These are phyloP conservation scores for Phymatotrichopsis omnivora DNA, from an alignment of 2,329 filamentous ascomycete species.

Conservation along the genomic window DNA sequence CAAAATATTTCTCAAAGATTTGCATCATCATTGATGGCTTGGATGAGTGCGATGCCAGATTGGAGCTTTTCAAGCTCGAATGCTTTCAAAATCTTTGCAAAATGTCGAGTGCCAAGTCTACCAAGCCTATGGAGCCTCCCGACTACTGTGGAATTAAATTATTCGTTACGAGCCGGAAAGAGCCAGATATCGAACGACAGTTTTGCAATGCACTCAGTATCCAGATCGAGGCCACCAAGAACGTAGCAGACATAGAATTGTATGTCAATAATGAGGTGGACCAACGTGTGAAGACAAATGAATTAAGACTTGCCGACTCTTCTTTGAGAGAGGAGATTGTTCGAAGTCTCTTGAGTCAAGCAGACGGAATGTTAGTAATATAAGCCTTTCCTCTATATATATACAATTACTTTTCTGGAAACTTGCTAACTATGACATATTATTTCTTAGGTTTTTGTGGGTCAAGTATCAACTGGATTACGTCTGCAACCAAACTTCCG, in stretches of 20 bases:
- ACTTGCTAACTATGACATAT: background rate
- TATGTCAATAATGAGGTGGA: conserved; percentile 11
- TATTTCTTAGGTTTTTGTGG: conserved; percentile 19
- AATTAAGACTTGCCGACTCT: background rate
- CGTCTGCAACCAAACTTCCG: conserved; percentile 14
- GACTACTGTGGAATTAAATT: too few relatives aligned
- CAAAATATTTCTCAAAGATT: background rate
- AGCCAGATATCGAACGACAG: conserved; percentile 8
- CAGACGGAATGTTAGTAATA: conserved; percentile 7
- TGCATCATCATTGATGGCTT: conserved; percentile 14
- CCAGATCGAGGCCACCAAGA: conserved; percentile 2
- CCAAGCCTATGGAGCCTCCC: too few relatives aligned
- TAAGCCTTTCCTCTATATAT: background rate
- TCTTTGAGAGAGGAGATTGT: background rate
- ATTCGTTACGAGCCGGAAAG: conserved; percentile 12
- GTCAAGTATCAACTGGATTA: conserved; percentile 19
- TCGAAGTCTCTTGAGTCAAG: background rate
- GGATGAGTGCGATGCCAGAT: conserved; percentile 4
- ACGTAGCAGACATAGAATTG: conserved; percentile 3
- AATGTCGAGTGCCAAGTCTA: too few relatives aligned
- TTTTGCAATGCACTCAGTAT: conserved; percentile 5
- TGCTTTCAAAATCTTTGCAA: too few relatives aligned
- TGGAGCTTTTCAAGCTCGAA: conserved; percentile 6
- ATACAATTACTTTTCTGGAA: conserved; percentile 1
- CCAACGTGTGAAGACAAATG: background rate